These are phyloP conservation scores for Stemphylium beticola DNA, from an alignment of 2,329 filamentous ascomycete species.

Conservation along the genomic window DNA sequence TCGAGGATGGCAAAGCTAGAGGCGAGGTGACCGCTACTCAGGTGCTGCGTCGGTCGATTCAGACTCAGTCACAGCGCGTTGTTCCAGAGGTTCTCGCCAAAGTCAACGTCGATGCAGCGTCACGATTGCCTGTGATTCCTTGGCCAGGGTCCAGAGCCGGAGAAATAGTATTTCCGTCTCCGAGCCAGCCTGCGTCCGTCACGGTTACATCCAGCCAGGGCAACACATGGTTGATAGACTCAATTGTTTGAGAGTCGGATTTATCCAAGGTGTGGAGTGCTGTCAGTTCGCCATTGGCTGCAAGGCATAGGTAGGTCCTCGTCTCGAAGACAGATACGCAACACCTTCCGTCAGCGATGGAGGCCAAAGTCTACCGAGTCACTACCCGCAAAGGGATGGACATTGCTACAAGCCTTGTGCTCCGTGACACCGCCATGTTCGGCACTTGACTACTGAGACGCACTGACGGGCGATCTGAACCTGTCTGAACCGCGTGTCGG, in stretches of 20 bases:
- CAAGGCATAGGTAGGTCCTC: not conserved
- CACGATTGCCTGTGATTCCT: conserved; percentile 1
- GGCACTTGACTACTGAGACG: not conserved
- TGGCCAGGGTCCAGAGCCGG: conserved; percentile 14
- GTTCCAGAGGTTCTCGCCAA: conserved; percentile 19
- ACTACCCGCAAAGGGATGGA: not conserved
- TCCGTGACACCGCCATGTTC: conserved; percentile 4
- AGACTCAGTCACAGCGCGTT: conserved; percentile 9
- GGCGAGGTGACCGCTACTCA: conserved; percentile 17
- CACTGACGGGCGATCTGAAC: not conserved
- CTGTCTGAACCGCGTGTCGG: not conserved
- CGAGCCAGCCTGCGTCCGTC: not conserved
- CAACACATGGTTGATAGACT: too few species aligned
- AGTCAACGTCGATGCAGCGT: conserved; percentile 10
- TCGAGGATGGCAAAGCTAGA: not conserved
- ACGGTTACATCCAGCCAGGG: not conserved
- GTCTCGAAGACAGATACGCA: conserved; percentile 4
- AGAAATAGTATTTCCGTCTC: conserved; percentile 1
- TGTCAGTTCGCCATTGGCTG: not conserved
- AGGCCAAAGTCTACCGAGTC: not conserved
- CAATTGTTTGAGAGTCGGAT: not conserved
- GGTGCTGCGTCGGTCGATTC: conserved; percentile 16
- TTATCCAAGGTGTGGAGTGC: not conserved
- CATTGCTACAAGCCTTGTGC: not conserved
- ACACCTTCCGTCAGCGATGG: conserved; percentile 5